Evolutionary conservation across 441 rosid genomes (phyloP).

Genomic region (Erodium moschatum): DNA sequence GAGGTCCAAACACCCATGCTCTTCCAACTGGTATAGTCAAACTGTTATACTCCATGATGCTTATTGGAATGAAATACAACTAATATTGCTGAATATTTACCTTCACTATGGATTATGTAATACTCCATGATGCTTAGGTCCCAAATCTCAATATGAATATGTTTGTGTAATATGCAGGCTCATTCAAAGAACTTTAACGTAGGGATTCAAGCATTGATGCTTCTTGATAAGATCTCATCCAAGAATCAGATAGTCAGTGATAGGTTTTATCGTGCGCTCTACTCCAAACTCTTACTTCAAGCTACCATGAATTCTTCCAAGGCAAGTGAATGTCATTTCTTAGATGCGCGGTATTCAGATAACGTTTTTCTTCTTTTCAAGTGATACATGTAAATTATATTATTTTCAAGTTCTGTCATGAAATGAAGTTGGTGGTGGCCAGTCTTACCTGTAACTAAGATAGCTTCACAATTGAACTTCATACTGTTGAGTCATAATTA

Average conservation of each 20-base stretch:
- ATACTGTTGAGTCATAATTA: too few species aligned
- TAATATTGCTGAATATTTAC: background rate
- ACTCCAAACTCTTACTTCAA: conserved; percentile 85
- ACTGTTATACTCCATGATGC: background rate
- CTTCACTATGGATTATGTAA: background rate
- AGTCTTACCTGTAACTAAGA: too few species aligned
- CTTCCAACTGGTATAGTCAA: conserved; percentile 61
- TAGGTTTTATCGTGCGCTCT: conserved; percentile 84
- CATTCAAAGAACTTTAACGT: conserved; percentile 90
- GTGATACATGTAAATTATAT: too few species aligned
- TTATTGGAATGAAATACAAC: conserved; percentile 2
- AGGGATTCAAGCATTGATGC: conserved; percentile 93
- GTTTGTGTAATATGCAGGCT: conserved; percentile 45
- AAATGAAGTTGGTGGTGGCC: too few species aligned
- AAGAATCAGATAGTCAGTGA: conserved; percentile 93
- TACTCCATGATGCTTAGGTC: too few species aligned
- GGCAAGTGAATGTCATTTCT: conserved; percentile 39
- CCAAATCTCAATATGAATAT: conserved; percentile 12
- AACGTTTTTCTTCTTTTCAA: background rate
- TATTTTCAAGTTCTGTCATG: background rate
- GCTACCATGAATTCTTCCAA: conserved; percentile 90
- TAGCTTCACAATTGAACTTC: too few species aligned
- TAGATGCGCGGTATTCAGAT: background rate
- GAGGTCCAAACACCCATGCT: conserved; percentile 84
- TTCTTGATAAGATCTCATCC: conserved; percentile 91